Evolutionary conservation across 208 protist genomes (phyloP).

Genomic region (Phytomonas sp.): DNA sequence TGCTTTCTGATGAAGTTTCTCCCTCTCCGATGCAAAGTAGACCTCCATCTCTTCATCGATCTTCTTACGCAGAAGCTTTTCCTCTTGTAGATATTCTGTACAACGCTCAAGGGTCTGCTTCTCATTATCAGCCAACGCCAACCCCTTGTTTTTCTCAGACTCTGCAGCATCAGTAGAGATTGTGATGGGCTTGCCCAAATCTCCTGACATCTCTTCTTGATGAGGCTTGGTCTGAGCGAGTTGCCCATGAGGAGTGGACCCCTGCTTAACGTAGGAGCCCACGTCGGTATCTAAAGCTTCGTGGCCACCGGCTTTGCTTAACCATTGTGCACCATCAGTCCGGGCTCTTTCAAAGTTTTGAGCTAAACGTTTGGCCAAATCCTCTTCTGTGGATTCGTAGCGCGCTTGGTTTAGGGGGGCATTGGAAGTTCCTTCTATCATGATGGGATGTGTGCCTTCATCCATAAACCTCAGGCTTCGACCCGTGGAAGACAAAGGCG

Average conservation of each 20-base stretch:
- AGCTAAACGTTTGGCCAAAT: constrained; percentile 27
- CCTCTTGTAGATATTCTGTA: neutral
- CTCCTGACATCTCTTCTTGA: neutral
- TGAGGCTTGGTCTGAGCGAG: neutral
- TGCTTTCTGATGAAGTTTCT: neutral
- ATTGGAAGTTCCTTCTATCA: neutral
- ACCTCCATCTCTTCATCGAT: neutral
- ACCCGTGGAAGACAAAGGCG: too few relatives aligned
- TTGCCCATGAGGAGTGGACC: constrained; percentile 24
- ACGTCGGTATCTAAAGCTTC: constrained; percentile 48
- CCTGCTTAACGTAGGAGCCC: constrained; percentile 35
- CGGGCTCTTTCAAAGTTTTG: constrained; percentile 22
- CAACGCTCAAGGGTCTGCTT: neutral
- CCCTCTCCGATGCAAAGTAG: neutral
- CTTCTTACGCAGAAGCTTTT: neutral
- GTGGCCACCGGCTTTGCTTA: constrained; percentile 24
- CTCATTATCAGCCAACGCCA: neutral
- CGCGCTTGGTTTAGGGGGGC: constrained; percentile 9
- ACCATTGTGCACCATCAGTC: constrained; percentile 13
- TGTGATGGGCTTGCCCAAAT: neutral
- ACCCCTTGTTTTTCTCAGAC: neutral
- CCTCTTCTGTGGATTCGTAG: constrained; percentile 34
- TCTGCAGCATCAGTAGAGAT: neutral
- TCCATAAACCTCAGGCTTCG: too few relatives aligned
- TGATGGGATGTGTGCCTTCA: neutral